Percentiles rank a stretch among this genome's conserved stretches.
phyloP scores from a whole-genome alignment of 2,329 filamentous ascomycete species.

The Penicillium aurantiogriseum region DNA sequence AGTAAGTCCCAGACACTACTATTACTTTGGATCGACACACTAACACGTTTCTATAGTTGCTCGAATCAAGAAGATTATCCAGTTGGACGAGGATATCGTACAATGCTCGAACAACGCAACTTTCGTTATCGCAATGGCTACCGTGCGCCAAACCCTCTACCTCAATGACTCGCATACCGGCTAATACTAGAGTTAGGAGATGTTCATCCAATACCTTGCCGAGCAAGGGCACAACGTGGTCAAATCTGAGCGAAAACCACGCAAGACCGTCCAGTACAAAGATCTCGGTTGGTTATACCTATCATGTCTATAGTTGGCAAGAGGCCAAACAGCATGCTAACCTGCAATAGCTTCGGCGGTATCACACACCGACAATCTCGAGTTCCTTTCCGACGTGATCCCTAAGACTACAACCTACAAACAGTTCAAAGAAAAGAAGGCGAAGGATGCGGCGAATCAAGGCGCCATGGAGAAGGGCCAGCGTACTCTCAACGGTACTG shows the following conservation, averaged over 20 bases:
- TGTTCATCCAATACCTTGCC: slow-evolving; percentile 92
- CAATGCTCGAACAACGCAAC: slow-evolving; percentile 91
- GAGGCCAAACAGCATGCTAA: slow-evolving; percentile 9
- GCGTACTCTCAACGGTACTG: slow-evolving; percentile 36
- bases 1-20: slow-evolving; percentile 56
- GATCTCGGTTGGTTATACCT: slow-evolving; percentile 66
- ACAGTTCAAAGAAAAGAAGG: slow-evolving; percentile 66
- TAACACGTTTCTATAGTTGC: slow-evolving; percentile 62
- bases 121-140: slow-evolving; percentile 89
- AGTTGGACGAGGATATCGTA: slow-evolving; percentile 78
- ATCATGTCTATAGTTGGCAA: neutral
- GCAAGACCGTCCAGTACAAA: slow-evolving; percentile 92
- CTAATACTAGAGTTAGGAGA: slow-evolving; percentile 59
- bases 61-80: slow-evolving; percentile 93
- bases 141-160: slow-evolving; percentile 52
- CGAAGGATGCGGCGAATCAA: slow-evolving; percentile 36
- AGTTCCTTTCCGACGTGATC: slow-evolving; percentile 89
- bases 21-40: neutral
- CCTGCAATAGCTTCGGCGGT: slow-evolving; percentile 69
- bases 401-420: slow-evolving; percentile 82
- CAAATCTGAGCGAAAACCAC: slow-evolving; percentile 85
- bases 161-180: slow-evolving; percentile 9
- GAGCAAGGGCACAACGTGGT: slow-evolving; percentile 82
- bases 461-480: slow-evolving; percentile 40
- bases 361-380: slow-evolving; percentile 84